phyloP scores from a whole-genome alignment of 179 eudicot genomes.

The Spinacia oleracea region DNA sequence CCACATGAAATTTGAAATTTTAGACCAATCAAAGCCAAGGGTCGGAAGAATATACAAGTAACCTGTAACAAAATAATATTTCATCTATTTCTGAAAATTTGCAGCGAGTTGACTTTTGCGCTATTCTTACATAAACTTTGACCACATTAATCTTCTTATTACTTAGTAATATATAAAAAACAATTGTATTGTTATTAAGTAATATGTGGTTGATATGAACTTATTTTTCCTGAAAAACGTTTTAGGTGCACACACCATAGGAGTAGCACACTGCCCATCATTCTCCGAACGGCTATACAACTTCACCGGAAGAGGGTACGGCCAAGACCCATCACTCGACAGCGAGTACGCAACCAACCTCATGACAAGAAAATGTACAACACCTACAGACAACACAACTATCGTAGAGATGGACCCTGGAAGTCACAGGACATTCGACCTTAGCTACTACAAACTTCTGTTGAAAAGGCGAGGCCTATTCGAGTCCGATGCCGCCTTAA shows the following conservation, averaged over 20 bases:
- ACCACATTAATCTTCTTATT: too few species aligned
- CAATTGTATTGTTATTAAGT: too few species aligned
- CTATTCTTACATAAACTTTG: too few species aligned
- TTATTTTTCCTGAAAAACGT: neutral
- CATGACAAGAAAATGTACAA: constrained; percentile 36
- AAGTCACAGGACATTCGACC: constrained; percentile 48
- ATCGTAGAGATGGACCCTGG: constrained; percentile 66
- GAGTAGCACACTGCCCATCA: constrained; percentile 48
- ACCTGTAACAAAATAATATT: too few species aligned
- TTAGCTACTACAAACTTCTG: constrained; percentile 40
- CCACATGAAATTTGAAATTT: too few species aligned
- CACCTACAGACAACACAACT: constrained; percentile 36
- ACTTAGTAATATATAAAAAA: too few species aligned
- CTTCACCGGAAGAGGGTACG: constrained; percentile 50
- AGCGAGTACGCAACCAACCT: constrained; percentile 42
- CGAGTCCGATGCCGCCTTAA: constrained; percentile 50
- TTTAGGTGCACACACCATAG: constrained; percentile 62
- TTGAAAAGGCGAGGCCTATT: constrained; percentile 51
- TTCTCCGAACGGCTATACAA: constrained; percentile 52
- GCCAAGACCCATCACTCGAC: constrained; percentile 53
- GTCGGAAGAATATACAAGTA: too few species aligned
- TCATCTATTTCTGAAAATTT: too few species aligned
- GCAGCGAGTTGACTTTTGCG: too few species aligned
- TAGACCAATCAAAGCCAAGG: too few species aligned
- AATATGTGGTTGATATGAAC: too few species aligned